Conservation (phyloP, 345 rosid genomes). For the Theobroma cacao region DNA sequence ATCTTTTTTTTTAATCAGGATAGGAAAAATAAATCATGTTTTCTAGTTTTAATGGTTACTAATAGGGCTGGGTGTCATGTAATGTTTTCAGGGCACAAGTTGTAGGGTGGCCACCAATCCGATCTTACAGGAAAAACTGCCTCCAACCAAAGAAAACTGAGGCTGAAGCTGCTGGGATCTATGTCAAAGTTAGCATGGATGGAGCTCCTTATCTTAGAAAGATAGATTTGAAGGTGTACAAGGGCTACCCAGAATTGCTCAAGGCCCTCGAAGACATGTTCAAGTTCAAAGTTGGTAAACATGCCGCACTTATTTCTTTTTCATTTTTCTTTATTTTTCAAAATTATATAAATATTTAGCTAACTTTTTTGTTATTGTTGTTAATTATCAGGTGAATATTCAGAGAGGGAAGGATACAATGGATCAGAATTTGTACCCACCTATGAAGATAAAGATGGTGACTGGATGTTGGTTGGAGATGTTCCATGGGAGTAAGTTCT, state of each 20-base stretch:
- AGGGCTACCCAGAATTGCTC: slow-evolving; percentile 51
- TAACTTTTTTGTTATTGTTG: background rate
- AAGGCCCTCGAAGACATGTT: slow-evolving; percentile 65
- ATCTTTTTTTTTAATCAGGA: background rate
- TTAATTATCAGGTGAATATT: slow-evolving; percentile 32
- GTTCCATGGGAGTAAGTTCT: slow-evolving; percentile 70
- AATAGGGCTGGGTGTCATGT: background rate
- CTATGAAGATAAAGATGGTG: slow-evolving; percentile 81
- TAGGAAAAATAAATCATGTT: background rate
- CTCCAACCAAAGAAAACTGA: slow-evolving; percentile 34
- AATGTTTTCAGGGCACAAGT: slow-evolving; percentile 53
- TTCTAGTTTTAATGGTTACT: background rate
- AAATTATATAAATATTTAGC: background rate
- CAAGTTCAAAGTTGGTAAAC: slow-evolving; percentile 53
- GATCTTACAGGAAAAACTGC: slow-evolving; percentile 59
- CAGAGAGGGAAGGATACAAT: slow-evolving; percentile 62
- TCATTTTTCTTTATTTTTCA: background rate
- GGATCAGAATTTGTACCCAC: slow-evolving; percentile 63
- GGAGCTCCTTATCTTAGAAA: slow-evolving; percentile 78
- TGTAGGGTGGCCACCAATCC: slow-evolving; percentile 79
- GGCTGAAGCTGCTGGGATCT: slow-evolving; percentile 32
- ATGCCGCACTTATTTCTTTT: background rate
- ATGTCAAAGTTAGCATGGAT: slow-evolving; percentile 69
- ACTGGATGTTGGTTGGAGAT: slow-evolving; percentile 85
- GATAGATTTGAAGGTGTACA: slow-evolving; percentile 57